Conservation (phyloP, 2,329 filamentous ascomycete genomes). For the Trichoderma brevicompactum region DNA sequence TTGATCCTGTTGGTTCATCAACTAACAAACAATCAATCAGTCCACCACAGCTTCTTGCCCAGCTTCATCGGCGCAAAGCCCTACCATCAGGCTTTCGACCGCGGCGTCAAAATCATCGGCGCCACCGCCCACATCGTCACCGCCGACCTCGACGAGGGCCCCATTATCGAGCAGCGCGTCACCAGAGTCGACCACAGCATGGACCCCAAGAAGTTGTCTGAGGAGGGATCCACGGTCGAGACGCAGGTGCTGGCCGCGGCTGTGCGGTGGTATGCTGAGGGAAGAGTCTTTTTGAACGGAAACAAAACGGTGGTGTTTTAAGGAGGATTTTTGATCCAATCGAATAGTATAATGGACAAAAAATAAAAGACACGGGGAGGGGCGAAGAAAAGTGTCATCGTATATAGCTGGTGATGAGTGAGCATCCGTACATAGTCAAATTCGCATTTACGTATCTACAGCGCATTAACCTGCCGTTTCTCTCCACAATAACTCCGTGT, state of each 20-base stretch:
- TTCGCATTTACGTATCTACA: not conserved
- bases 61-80: slow-evolving; percentile 88
- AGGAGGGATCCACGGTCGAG: slow-evolving; percentile 83
- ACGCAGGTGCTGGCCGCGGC: slow-evolving; percentile 80
- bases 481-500: too few relatives aligned
- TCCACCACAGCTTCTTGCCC: slow-evolving; percentile 85
- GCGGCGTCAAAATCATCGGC: slow-evolving; percentile 86
- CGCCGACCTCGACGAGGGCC: slow-evolving; percentile 81
- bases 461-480: too few relatives aligned
- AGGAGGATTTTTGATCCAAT: slow-evolving; percentile 23
- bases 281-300: slow-evolving; percentile 76
- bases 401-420: slow-evolving; percentile 19
- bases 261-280: slow-evolving; percentile 83
- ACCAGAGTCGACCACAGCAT: slow-evolving; percentile 76
- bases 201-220: slow-evolving; percentile 74
- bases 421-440: slow-evolving; percentile 13
- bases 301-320: slow-evolving; percentile 80
- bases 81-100: slow-evolving; percentile 85
- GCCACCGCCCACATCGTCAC: slow-evolving; percentile 87
- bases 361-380: not conserved
- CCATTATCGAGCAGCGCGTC: slow-evolving; percentile 86
- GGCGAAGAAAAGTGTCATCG: too few relatives aligned
- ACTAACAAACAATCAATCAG: slow-evolving; percentile 44
- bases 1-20: not conserved
- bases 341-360: not conserved